Conservation (phyloP, 352 stramenopile genomes). For the Bremia lactucae region DNA sequence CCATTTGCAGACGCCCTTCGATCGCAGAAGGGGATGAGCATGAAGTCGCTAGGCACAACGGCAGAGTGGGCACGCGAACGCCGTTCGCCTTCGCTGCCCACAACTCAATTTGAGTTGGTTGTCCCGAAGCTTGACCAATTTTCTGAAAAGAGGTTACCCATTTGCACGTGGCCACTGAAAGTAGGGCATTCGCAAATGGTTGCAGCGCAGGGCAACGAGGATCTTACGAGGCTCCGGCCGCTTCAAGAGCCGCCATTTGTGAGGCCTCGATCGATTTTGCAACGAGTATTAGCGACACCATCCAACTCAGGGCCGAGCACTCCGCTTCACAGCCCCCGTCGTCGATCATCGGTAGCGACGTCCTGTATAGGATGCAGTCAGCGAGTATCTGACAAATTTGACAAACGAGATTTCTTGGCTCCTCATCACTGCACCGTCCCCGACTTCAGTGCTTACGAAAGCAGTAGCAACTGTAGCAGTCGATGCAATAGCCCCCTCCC, state of each 20-base stretch:
- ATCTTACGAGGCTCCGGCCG: conserved; percentile 9
- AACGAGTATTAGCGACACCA: conserved; percentile 13
- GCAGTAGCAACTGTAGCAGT: conserved; percentile 19
- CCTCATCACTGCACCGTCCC: conserved; percentile 14
- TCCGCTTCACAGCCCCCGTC: conserved; percentile 17
- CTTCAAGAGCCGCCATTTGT: conserved; percentile 22
- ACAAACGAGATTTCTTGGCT: conserved; percentile 12
- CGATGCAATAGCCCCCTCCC: conserved; percentile 20
- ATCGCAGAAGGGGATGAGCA: conserved; percentile 24
- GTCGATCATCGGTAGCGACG: conserved; percentile 21
- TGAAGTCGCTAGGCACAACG: conserved; percentile 14
- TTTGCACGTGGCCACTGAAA: conserved; percentile 14
- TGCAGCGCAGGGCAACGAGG: conserved; percentile 6
- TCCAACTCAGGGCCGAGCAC: conserved; percentile 5
- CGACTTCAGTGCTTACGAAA: conserved; percentile 19
- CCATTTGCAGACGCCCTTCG: conserved; percentile 16
- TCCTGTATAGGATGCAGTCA: conserved; percentile 25
- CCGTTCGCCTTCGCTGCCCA: conserved; percentile 3
- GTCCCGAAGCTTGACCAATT: conserved; percentile 10
- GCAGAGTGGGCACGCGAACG: conserved; percentile 9
- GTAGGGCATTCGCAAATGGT: conserved; percentile 18
- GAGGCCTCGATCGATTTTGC: conserved; percentile 18
- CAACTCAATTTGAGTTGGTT: conserved; percentile 16
- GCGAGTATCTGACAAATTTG: conserved; percentile 15
- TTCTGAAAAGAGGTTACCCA: conserved; percentile 9